Base-by-base conservation (phyloP, 2,329 filamentous ascomycete genomes). In the Plenodomus tracheiphilus region DNA sequence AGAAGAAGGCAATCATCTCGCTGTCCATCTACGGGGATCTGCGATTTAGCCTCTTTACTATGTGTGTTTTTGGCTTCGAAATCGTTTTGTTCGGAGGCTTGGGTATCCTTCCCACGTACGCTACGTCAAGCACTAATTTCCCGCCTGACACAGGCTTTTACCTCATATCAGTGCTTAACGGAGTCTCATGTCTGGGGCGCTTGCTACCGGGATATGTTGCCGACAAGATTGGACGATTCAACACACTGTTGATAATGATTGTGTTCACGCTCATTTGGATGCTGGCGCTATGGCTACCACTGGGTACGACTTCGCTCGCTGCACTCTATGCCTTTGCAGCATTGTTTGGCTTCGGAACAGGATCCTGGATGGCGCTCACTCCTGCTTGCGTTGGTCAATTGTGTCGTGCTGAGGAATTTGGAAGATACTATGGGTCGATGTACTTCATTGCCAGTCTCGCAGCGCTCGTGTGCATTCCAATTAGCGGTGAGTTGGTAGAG, bases 371-470 rank as follows among this genome's bases (percentile, higher is more conserved):
- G 55, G 65, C 69, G 2, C 54, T 79, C 13, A 74, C 70, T 0
- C 75, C 77, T 7, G 75, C 76, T 17, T 80, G 77, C 43, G 65
- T 80, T 3, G 75, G 75, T 2, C 76, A 79, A 54, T 65, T 80
- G 6, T 79, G 77, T 49, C 64, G 73, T 25, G 73, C 72, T 7
- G 62, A 78, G 34, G 75, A 79, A 34, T 77, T 77, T 57, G 78
- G 78, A 9, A 74, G 77, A 16, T 73, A 81, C 10, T 76, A 83
- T 58, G 81, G 81, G 0, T 80, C 81, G 1, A 63, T 71, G 60
- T 72, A 71, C 43, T 71, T 71, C 48, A 56, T 72, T 7, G 68
- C 68, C 3, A 66, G 63, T 47, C 49, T 72, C n/a, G 66, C 69
- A 4, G 67, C 68, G 4, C 51, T 72, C 2, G 60, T 71, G 2